Percentiles rank a stretch among this genome's conserved stretches.
phyloP scores from a whole-genome alignment of 371 early-diverging fungal species.

The Thermomucor indicae-seudaticae region DNA sequence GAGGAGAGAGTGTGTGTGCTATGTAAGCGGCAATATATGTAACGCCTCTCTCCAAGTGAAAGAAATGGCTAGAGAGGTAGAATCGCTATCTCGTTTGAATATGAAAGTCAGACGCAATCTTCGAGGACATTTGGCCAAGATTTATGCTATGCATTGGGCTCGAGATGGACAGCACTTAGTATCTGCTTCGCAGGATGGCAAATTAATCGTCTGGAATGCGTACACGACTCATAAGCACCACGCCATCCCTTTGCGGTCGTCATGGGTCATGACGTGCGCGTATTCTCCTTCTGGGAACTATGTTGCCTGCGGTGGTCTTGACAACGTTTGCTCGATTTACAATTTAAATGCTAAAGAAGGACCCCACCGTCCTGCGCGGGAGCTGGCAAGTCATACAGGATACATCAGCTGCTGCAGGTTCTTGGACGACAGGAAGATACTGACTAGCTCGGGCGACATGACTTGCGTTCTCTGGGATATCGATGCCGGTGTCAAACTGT shows the following conservation, averaged over 20 bases:
- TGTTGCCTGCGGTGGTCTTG: constrained; percentile 97
- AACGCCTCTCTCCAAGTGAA: too few relatives aligned
- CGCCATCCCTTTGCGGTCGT: constrained; percentile 93
- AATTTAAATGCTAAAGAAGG: constrained; percentile 91
- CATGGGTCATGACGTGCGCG: constrained; percentile 99
- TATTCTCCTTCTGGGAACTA: constrained; percentile 93
- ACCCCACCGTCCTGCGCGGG: constrained; percentile 86
- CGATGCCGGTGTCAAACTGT: constrained; percentile 88
- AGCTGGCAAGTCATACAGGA: constrained; percentile 93
- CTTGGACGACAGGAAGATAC: constrained; percentile 86
- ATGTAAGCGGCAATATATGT: neutral
- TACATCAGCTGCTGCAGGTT: constrained; percentile 96
- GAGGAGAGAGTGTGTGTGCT: neutral
- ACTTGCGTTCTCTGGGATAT: constrained; percentile 97
- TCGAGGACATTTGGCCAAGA: constrained; percentile 96
- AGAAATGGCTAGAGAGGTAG: constrained; percentile 48
- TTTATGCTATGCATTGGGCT: constrained; percentile 98
- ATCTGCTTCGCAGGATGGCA: constrained; percentile 96
- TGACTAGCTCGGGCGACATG: constrained; percentile 94
- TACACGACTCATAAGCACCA: constrained; percentile 95
- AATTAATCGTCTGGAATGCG: constrained; percentile 96
- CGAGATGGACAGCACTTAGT: constrained; percentile 90
- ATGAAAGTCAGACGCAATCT: constrained; percentile 92
- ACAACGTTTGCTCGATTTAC: constrained; percentile 96
- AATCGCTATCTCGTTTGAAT: constrained; percentile 79